Percentiles rank a stretch among this genome's conserved stretches.
Conservation (phyloP, 768 basidiomycete species). For the Termitomyces sp. region DNA sequence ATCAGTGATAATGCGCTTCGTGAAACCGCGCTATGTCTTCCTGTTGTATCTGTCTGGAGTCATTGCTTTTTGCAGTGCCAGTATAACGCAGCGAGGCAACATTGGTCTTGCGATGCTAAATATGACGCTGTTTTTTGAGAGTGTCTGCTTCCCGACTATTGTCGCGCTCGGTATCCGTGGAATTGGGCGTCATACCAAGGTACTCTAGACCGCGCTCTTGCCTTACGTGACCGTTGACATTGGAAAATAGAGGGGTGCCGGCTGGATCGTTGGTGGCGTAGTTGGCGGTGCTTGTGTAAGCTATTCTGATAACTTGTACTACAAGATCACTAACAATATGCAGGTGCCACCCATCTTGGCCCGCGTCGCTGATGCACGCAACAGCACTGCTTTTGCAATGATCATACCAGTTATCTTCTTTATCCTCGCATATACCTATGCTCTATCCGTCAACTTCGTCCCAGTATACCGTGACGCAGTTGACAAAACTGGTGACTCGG, state of each 20-base stretch:
- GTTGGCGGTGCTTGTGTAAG: slow-evolving; percentile 27
- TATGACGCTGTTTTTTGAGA: slow-evolving; percentile 29
- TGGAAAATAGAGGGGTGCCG: slow-evolving; percentile 20
- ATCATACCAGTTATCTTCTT: slow-evolving; percentile 28
- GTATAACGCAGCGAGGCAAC: slow-evolving; percentile 25
- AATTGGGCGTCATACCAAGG: slow-evolving; percentile 27
- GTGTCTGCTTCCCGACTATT: slow-evolving; percentile 31
- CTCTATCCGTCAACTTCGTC: slow-evolving; percentile 26
- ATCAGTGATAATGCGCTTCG: slow-evolving; percentile 22
- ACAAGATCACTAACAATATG: not conserved
- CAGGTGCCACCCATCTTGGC: slow-evolving; percentile 27
- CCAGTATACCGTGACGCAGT: slow-evolving; percentile 22
- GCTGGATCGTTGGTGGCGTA: slow-evolving; percentile 27
- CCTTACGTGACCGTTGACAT: not conserved
- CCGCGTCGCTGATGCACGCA: slow-evolving; percentile 23
- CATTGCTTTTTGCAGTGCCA: slow-evolving; percentile 24
- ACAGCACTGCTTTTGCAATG: slow-evolving; percentile 29
- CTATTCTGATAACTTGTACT: not conserved
- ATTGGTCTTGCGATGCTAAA: slow-evolving; percentile 25
- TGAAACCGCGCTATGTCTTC: slow-evolving; percentile 25
- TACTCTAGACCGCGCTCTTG: not conserved
- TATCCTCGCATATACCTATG: slow-evolving; percentile 21
- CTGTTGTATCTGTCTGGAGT: slow-evolving; percentile 22
- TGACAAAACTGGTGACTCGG: slow-evolving; percentile 18
- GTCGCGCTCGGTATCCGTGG: slow-evolving; percentile 28